Evolutionary conservation across 768 basidiomycete genomes (phyloP), one percentile per base, ranked within the genome.

Genomic region (Mycena galericulata): DNA sequence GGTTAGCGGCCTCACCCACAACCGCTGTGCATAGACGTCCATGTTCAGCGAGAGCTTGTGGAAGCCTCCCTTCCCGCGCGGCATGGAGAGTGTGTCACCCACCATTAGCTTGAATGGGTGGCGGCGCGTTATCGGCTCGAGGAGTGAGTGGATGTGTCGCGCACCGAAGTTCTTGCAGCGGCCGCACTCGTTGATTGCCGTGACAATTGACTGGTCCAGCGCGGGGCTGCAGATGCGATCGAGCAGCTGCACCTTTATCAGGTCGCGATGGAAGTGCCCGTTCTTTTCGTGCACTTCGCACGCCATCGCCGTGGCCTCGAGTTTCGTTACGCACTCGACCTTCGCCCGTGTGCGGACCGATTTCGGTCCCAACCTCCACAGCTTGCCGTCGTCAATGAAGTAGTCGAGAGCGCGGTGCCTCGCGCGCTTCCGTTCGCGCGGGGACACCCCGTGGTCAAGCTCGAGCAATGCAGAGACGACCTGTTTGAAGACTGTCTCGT

Each of bases 241-340:
- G 26, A 77, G 30, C 1, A 83, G 60, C 2, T 45, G 50, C 1
- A 71, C 69, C 53, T 82, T 82, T 67, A 82, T 72, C 7, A 55
- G 15, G 64, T 84, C 81, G 14, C 78, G 55, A 9, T 75, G 74
- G 68, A 76, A 82, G 62, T 84, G 82, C 1, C 80, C 80, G 1
- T 71, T 61, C 3, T 70, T 27, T 30, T 46, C 15, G 38, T 80
- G 78, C 18, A 62, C 34, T 0, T 66, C 27, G 34, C 64, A 20
- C 5, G 78, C 79, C 29, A 74, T 29, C 40, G 40, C 69, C 3
- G 50, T 45, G 2, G 77, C 76, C 49, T 80, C 79, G 45, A 30
- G 57, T 63, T 70, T 70, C 1, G 76, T 71, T 0, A 80, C 54
- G 30, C 79, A 82, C 50, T 80, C 80, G 29, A 70, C 29, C 1